Evolutionary conservation across 2,329 filamentous ascomycete genomes (phyloP).

Genomic region (Bipolaris oryzae): DNA sequence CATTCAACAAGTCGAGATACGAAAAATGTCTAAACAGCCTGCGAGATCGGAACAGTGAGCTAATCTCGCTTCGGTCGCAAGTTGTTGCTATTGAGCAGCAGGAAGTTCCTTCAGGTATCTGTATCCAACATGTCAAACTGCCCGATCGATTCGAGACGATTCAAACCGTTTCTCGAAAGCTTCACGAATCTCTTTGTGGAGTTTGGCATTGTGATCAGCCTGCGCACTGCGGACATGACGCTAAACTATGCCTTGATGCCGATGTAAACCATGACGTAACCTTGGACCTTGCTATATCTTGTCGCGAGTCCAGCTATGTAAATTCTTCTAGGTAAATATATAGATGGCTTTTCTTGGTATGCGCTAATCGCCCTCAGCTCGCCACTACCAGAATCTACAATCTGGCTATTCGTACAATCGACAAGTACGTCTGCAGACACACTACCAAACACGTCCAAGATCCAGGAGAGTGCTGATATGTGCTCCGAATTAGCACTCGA

Average conservation of each 20-base stretch:
- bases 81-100: slow-evolving; percentile 25
- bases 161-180: slow-evolving; percentile 25
- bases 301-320: slow-evolving; percentile 4
- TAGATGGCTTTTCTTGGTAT: neutral
- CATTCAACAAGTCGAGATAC: slow-evolving; percentile 28
- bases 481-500: neutral
- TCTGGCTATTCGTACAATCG: neutral
- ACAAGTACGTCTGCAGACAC: neutral
- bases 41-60: slow-evolving; percentile 28
- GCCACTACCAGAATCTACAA: neutral
- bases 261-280: slow-evolving; percentile 24
- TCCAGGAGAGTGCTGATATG: neutral
- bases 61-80: slow-evolving; percentile 9
- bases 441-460: neutral
- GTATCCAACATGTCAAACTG: slow-evolving; percentile 4
- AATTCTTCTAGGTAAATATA: neutral
- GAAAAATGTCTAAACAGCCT: slow-evolving; percentile 19
- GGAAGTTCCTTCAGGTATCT: neutral
- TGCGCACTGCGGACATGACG: slow-evolving; percentile 26
- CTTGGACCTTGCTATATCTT: slow-evolving; percentile 35
- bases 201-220: slow-evolving; percentile 31
- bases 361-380: neutral
- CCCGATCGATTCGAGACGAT: slow-evolving; percentile 17
- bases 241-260: slow-evolving; percentile 33
- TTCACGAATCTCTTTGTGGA: slow-evolving; percentile 30